Percentiles rank a stretch among this genome's conserved stretches.
Evolutionary conservation across 345 rosid species (phyloP).

Genomic region (Diplotaxis tenuifolia): DNA sequence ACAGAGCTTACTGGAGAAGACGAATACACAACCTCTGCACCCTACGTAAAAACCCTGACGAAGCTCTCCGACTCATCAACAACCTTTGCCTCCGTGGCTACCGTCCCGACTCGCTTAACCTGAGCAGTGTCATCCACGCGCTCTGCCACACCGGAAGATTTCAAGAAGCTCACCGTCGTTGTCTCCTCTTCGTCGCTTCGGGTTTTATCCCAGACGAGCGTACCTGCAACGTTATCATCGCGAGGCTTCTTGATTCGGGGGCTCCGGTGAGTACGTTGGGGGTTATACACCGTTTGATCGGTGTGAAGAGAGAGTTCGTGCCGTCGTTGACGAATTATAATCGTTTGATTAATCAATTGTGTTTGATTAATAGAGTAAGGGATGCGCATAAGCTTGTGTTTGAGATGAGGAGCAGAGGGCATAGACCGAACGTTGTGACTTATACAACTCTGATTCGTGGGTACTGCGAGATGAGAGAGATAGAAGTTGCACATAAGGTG

Average conservation of each 20-base stretch:
- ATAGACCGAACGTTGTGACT: conserved; percentile 61
- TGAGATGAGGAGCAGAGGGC: conserved; percentile 63
- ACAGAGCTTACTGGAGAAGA: conserved; percentile 55
- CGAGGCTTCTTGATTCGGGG: conserved; percentile 61
- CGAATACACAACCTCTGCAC: conserved; percentile 57
- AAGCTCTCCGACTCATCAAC: conserved; percentile 52
- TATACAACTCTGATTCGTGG: conserved; percentile 67
- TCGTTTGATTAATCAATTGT: conserved; percentile 69
- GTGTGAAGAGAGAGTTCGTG: conserved; percentile 57
- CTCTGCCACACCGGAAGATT: conserved; percentile 63
- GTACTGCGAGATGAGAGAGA: conserved; percentile 44
- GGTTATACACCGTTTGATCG: conserved; percentile 47
- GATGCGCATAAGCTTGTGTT: conserved; percentile 59
- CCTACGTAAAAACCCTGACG: conserved; percentile 41
- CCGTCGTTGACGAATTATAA: conserved; percentile 70
- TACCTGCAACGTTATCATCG: conserved; percentile 64
- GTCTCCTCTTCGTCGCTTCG: conserved; percentile 46
- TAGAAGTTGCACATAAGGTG: conserved; percentile 53
- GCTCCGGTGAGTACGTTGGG: conserved; percentile 46
- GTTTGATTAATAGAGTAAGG: conserved; percentile 39
- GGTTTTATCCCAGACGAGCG: conserved; percentile 64
- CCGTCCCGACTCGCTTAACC: conserved; percentile 56
- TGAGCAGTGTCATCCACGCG: conserved; percentile 66
- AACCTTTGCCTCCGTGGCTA: conserved; percentile 51
- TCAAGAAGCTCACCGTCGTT: conserved; percentile 61